Base-by-base conservation (phyloP, 1,284 basidiomycete species). In the Leccinum holopus region DNA sequence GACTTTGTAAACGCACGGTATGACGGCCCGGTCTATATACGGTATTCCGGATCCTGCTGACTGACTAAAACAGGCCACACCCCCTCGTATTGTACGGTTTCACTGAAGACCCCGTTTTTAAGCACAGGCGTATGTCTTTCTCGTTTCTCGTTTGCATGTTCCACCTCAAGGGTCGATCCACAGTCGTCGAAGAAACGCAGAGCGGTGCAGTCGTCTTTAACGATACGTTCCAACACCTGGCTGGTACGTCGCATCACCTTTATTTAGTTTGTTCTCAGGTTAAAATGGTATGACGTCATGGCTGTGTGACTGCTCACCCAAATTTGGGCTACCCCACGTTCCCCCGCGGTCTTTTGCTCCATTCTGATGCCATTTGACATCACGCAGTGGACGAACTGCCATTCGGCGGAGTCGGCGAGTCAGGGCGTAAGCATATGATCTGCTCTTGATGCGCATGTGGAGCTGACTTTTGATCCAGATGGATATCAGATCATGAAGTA, bases 161-260 rank as follows among this genome's bases (percentile, higher is more conserved):
- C 37, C 7, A 4, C 28, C 57, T 65, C 58, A 71, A 10, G 35
- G n/a, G 3, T 14, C 14, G 6, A 39, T 53, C 4, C 5, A 61
- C 70, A 85, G 86, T 84, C 58, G 67, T 81, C 51, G 72, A 79
- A 9, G 69, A 72, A 59, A 86, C 84, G 2, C 74, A 71, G 59
- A 85, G 83, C 65, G 87, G 85, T 12, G 77, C 77, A 54, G 69
- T 85, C 12, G 72, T 79, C 2, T 77, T 86, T 61, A 88, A 88
- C 60, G 85, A 87, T 63, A 80, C 79, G 0, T 68, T 83, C 60
- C 77, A 82, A 70, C 79, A 86, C 62, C 67, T 86, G 58, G 65
- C 59, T 5, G 67, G 71, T 75, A 35, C 33, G 67, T 69, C 37
- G 37, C 9, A 16, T 47, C 21, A 12, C 47, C 47, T 25, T 49